A percentile compares a stretch with the other conserved stretches of the same genome.
These are phyloP conservation scores for Rubus idaeus DNA, from an alignment of 306 rosid genomes.

Conservation along the genomic window DNA sequence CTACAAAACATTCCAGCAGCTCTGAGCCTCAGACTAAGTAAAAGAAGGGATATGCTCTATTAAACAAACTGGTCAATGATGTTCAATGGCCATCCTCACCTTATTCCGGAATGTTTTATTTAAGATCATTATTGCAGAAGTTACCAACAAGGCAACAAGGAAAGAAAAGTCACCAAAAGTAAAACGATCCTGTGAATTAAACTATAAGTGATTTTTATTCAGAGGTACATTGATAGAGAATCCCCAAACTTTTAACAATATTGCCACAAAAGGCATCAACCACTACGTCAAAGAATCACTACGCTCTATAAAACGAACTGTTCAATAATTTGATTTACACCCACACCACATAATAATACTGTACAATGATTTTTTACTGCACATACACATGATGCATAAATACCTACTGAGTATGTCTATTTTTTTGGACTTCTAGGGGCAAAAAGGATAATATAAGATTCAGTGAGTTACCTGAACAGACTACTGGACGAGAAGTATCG, in stretches of 20 bases:
- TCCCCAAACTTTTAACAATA: not conserved
- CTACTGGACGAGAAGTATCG: constrained; percentile 19
- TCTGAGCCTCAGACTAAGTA: too few species aligned
- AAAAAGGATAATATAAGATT: constrained; percentile 27
- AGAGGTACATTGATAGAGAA: not conserved
- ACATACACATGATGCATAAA: not conserved
- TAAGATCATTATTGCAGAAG: too few species aligned
- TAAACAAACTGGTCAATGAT: too few species aligned
- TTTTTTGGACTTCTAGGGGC: constrained; percentile 38
- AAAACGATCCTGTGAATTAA: not conserved
- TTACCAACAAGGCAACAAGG: too few species aligned
- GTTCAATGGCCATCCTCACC: too few species aligned
- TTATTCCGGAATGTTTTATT: too few species aligned
- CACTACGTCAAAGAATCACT: constrained; percentile 6
- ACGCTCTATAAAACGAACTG: not conserved
- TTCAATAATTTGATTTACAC: constrained; percentile 11
- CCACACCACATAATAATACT: not conserved
- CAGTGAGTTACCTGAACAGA: constrained; percentile 28
- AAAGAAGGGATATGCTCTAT: too few species aligned
- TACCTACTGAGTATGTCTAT: not conserved
- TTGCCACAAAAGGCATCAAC: not conserved
- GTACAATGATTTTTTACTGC: constrained; percentile 4
- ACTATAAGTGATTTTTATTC: not conserved
- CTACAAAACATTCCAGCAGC: too few species aligned
- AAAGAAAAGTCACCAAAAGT: too few species aligned